Base-by-base conservation (phyloP, 441 rosid genomes). In the Erodium moschatum region DNA sequence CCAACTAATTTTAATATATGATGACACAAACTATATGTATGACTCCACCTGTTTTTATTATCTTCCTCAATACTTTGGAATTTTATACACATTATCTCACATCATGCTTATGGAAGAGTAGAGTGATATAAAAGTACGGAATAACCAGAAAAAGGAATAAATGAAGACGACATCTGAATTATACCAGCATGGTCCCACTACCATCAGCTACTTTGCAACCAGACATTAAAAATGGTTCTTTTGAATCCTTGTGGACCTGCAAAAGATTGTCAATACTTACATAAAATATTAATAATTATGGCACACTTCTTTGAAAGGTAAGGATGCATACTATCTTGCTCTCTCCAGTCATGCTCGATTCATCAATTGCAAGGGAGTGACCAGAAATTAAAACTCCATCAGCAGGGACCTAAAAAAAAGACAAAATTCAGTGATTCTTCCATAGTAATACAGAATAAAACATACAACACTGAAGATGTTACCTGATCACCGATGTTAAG, bases 271-370 rank as follows among this genome's bases (percentile, higher is more conserved):
- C 24, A 52, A 15, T 72, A 13, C 7, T 8, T 20, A 29, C 2
- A 68, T 72, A 60, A 72, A 69, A 70, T 10, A 27, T 48, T 19
- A 33, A 68, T 63, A 35, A 15, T 38, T 71, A 61, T 20, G 67
- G 68, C 13, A 52, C 18, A 63, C 70, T 21, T 48, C 42, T 66
- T 58, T 29, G 20, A 67, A 29, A 65, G 38, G 42, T 52, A 62
- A 12, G 48, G 66, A 70, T 13, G 31, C 80, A 77, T 81, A 91
- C 99, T 70, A 87, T 87, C 80, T 91, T 89, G 87, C 99, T 95
- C 81, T 93, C 98, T 72, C 98, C 98, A 6, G 98, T 93, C 98
- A 93, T 93, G 89, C 98, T 93, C 42, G 98, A 93, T 84, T 93
- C 98, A 72, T 93, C 98, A 73, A 91, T 78, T 3, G 93, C 82